These are phyloP conservation scores for Dothistroma septosporum DNA, from an alignment of 2,329 filamentous ascomycete species.

Conservation along the genomic window DNA sequence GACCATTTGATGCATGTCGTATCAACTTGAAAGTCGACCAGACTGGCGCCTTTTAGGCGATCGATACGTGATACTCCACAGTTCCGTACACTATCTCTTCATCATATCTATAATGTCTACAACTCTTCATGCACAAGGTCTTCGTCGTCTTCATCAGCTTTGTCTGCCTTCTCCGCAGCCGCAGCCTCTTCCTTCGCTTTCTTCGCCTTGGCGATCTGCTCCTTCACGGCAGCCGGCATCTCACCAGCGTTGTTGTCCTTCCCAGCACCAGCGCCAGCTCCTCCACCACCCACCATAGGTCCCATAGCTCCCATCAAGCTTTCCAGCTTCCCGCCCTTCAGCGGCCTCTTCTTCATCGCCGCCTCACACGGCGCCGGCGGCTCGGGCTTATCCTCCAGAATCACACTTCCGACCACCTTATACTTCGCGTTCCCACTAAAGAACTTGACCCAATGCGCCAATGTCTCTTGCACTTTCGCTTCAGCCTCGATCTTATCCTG, in stretches of 20 bases:
- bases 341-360: slow-evolving; percentile 31
- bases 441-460: slow-evolving; percentile 58
- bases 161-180: slow-evolving; percentile 2
- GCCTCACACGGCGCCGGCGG: slow-evolving; percentile 27
- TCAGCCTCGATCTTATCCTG: slow-evolving; percentile 48
- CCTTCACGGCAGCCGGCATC: slow-evolving; percentile 22
- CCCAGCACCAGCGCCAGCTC: slow-evolving; percentile 3
- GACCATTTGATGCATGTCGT: background rate
- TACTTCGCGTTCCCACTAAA: slow-evolving; percentile 28
- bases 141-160: slow-evolving; percentile 11
- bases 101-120: slow-evolving; percentile 4
- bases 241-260: slow-evolving; percentile 8
- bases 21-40: background rate
- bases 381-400: slow-evolving; percentile 20
- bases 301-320: slow-evolving; percentile 17
- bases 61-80: background rate
- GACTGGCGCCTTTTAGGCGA: background rate
- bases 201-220: slow-evolving; percentile 19
- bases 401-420: slow-evolving; percentile 23
- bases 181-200: slow-evolving; percentile 5
- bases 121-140: slow-evolving; percentile 14
- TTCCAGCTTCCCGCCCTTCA: slow-evolving; percentile 31
- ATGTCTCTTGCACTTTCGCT: slow-evolving; percentile 58
- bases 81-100: background rate
- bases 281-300: slow-evolving; percentile 14